Evolutionary conservation across 2,329 filamentous ascomycete genomes (phyloP), one percentile per base, ranked within the genome.

Genomic region (Biscogniauxia sp.): DNA sequence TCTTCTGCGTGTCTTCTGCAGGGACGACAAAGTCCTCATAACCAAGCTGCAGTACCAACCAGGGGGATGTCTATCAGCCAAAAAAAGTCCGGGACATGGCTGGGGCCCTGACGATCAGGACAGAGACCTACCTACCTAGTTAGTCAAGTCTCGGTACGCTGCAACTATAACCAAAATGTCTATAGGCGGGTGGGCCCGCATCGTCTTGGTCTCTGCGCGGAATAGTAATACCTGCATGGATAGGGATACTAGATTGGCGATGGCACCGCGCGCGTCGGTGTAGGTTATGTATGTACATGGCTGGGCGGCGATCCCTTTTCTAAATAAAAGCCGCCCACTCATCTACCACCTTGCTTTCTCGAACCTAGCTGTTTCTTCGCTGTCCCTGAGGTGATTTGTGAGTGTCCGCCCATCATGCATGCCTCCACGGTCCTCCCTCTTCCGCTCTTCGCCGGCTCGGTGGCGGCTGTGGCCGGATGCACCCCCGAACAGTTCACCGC

Each of bases 401-500:
- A 25, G 6, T 45, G 50, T 32, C 20, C 55, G 20, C 49, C 45
- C 52, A 55, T 19, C 23, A 70, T 70, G 68, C 20, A 57, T 60
- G 51, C 53, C 20, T 56, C 53, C 13, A 57, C 23, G n/a, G 13
- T 51, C 1, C 50, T 56, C 17, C 49, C 60, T 19, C 51, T 66
- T 2, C 37, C 53, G 32, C 41, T 68, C 28, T 53, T 68, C 15
- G 61, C 60, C n/a, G 62, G 57, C 52, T 41, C 61, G 15, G 50
- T 58, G 15, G 59, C 62, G 15, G 64, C 54, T 6, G 54, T 49
- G 11, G 59, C 64, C n/a, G 59, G 67, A 54, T 73, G 71, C 62
- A 65, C 69, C 1, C 37, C 56, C 17, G 66, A 69, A 6, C 55
- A 58, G 8, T 70, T 73, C 51, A 62, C 63, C 1, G 41, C 55